phyloP scores from a whole-genome alignment of 257 asterid genomes.

The Penstemon newberryi region DNA sequence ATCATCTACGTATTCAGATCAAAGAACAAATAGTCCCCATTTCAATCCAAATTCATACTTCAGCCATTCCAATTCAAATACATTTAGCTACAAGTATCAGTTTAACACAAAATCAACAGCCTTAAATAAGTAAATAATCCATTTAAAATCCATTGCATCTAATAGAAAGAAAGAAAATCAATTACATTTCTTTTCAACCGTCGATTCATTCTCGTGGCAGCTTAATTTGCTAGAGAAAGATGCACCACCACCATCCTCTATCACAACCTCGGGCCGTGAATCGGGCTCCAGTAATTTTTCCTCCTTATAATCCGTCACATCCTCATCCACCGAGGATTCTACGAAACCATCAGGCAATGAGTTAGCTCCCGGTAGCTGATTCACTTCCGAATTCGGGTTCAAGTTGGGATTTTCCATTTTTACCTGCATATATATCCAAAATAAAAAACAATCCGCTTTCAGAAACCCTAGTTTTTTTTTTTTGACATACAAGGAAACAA shows the following conservation, averaged over 20 bases:
- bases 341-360: constrained; percentile 96
- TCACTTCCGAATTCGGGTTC: constrained; percentile 43
- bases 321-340: constrained; percentile 54
- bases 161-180: constrained; percentile 7
- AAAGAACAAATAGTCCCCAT: background rate
- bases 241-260: constrained; percentile 34
- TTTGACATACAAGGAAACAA: too few species aligned
- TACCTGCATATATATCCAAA: constrained; percentile 33
- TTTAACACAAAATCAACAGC: too few species aligned
- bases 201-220: constrained; percentile 31
- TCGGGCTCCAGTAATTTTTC: constrained; percentile 58
- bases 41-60: background rate
- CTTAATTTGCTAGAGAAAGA: constrained; percentile 22
- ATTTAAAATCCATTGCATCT: constrained; percentile 11
- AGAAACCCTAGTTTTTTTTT: too few species aligned
- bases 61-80: constrained; percentile 11
- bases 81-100: background rate
- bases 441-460: too few species aligned
- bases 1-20: background rate
- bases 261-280: constrained; percentile 45
- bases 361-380: constrained; percentile 87
- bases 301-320: constrained; percentile 64
- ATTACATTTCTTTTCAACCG: constrained; percentile 39
- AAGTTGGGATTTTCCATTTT: constrained; percentile 54
- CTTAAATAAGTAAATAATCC: background rate